Percentiles rank a stretch among this genome's conserved stretches.
Conservation (phyloP, 2,329 filamentous ascomycete species). For the Didymella segeticola region DNA sequence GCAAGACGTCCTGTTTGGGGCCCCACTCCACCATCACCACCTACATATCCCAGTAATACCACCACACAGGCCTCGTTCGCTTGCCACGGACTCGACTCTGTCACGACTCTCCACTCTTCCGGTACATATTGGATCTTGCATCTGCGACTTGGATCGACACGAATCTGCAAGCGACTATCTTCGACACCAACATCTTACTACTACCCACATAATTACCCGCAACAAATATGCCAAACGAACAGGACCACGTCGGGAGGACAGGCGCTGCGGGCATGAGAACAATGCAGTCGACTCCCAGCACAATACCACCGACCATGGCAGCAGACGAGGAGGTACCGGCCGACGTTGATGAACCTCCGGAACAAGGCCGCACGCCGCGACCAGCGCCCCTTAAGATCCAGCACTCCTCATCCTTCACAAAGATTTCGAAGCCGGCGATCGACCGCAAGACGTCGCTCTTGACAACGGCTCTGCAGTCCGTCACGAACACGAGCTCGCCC, state of each 20-base stretch:
- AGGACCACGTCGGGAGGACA: constrained; percentile 34
- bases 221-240: constrained; percentile 44
- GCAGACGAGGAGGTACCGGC: constrained; percentile 70
- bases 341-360: constrained; percentile 89
- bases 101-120: constrained; percentile 17
- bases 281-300: constrained; percentile 45
- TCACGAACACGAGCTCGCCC: constrained; percentile 48
- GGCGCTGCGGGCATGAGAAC: constrained; percentile 13
- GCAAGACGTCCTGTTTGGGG: constrained; percentile 46
- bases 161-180: not conserved
- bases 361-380: constrained; percentile 63
- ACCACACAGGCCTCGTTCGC: constrained; percentile 6
- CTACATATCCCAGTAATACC: constrained; percentile 14
- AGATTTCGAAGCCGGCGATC: constrained; percentile 56
- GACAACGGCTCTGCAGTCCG: constrained; percentile 76
- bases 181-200: constrained; percentile 1
- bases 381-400: constrained; percentile 46
- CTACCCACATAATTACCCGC: constrained; percentile 3
- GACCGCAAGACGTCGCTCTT: constrained; percentile 78
- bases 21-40: constrained; percentile 34
- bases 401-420: constrained; percentile 55
- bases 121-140: constrained; percentile 5
- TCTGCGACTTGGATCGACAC: constrained; percentile 6
- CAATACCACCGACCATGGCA: constrained; percentile 30
- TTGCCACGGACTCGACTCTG: constrained; percentile 9